Conservation (phyloP, 495 filamentous ascomycete genomes). For the Cudoniella acicularis region DNA sequence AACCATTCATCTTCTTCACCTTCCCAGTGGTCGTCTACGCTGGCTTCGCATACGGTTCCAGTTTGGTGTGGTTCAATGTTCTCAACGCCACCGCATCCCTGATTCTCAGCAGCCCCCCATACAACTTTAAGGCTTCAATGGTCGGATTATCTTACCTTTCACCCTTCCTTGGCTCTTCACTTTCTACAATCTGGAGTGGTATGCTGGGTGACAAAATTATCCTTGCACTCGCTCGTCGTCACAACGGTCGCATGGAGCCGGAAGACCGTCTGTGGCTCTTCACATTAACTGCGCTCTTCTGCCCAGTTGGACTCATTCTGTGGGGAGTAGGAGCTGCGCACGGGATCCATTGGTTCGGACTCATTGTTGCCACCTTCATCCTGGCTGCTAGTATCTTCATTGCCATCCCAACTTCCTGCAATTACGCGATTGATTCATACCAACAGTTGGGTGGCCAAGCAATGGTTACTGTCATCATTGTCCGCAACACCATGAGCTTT, state of each 20-base stretch:
- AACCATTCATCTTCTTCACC: conserved; percentile 35
- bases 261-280: conserved; percentile 59
- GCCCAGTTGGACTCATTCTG: conserved; percentile 55
- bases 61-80: conserved; percentile 64
- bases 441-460: conserved; percentile 59
- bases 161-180: conserved; percentile 44
- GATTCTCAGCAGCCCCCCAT: conserved; percentile 52
- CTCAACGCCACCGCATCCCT: conserved; percentile 62
- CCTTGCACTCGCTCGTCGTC: conserved; percentile 50
- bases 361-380: conserved; percentile 59
- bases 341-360: conserved; percentile 57
- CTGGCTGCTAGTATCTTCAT: conserved; percentile 55
- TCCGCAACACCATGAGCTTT: conserved; percentile 62
- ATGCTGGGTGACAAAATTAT: conserved; percentile 48
- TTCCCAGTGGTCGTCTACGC: conserved; percentile 65
- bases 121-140: conserved; percentile 55
- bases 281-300: conserved; percentile 44
- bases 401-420: conserved; percentile 56
- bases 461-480: conserved; percentile 59
- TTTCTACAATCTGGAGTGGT: background rate
- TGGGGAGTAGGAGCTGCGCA: conserved; percentile 69
- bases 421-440: conserved; percentile 63
- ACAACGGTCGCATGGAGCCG: conserved; percentile 39
- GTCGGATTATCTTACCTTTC: conserved; percentile 61
- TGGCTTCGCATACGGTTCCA: conserved; percentile 62